A percentile compares a stretch with the other conserved stretches of the same genome.
These are phyloP conservation scores for Ceratopteris richardii DNA, from an alignment of 75 land plant species.

Conservation along the genomic window DNA sequence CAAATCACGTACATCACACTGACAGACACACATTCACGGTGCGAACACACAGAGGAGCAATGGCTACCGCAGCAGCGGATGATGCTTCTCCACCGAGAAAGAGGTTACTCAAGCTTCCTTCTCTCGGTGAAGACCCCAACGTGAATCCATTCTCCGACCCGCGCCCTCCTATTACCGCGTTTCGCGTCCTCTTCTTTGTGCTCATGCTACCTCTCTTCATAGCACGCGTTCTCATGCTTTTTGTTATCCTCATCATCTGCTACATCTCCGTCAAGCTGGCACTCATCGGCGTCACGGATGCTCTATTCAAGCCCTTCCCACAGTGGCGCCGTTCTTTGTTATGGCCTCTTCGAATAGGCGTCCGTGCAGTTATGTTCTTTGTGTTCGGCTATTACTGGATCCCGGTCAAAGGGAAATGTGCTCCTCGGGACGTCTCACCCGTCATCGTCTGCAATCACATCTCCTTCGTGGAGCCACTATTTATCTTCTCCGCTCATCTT, in stretches of 20 bases:
- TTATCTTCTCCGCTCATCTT: conserved; percentile 26
- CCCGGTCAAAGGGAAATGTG: conserved; percentile 22
- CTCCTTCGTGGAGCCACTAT: conserved; percentile 30
- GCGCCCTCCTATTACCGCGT: not conserved
- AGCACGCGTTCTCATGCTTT: conserved; percentile 13
- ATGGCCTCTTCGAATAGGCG: conserved; percentile 23
- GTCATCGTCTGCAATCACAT: conserved; percentile 27
- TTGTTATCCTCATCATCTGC: conserved; percentile 12
- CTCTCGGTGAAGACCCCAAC: conserved; percentile 14
- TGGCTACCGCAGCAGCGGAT: no score
- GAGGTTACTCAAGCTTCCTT: conserved; percentile 1
- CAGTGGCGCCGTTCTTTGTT: conserved; percentile 12
- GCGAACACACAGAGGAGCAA: no score
- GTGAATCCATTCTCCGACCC: conserved; percentile 27
- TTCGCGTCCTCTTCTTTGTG: conserved; percentile 13
- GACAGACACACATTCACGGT: no score
- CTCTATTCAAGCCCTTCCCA: conserved; percentile 25
- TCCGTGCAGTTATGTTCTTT: conserved; percentile 16
- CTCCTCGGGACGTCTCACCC: conserved; percentile 25
- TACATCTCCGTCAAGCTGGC: conserved; percentile 18
- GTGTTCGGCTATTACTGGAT: conserved; percentile 24
- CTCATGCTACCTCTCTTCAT: conserved; percentile 19
- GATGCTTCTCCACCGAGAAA: no score
- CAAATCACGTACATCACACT: no score
- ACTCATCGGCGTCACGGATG: conserved; percentile 24